A percentile compares a stretch with the other conserved stretches of the same genome.
These are phyloP conservation scores for Sphagnum fallax DNA, from an alignment of 228 moss, liverwort and hornwort species.

Conservation along the genomic window DNA sequence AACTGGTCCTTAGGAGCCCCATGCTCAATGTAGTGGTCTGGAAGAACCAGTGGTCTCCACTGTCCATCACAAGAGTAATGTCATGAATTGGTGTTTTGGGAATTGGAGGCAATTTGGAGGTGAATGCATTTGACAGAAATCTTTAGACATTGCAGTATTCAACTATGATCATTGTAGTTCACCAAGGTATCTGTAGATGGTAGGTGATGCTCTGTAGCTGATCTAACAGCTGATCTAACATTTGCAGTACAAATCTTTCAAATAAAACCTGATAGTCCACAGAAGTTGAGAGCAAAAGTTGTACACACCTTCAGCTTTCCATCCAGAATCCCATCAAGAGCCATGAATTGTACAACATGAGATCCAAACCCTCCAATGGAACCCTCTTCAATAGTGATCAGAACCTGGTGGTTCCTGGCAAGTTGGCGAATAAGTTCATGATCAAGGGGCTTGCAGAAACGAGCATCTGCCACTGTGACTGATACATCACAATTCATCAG, in stretches of 20 bases:
- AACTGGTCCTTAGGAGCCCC: constrained; percentile 6
- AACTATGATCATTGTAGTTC: too few relatives aligned
- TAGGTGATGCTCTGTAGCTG: too few relatives aligned
- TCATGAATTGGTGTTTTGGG: too few relatives aligned
- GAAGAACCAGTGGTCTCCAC: constrained; percentile 9
- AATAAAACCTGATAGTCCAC: not conserved
- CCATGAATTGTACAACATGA: constrained; percentile 4
- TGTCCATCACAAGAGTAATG: not conserved
- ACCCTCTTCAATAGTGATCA: constrained; percentile 7
- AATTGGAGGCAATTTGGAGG: too few relatives aligned
- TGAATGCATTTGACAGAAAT: too few relatives aligned
- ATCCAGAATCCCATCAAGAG: constrained; percentile 7
- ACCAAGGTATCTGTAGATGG: too few relatives aligned
- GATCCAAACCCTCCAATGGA: constrained; percentile 7
- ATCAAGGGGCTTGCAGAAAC: constrained; percentile 67
- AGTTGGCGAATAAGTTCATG: constrained; percentile 35
- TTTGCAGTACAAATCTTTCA: not conserved
- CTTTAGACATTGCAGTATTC: too few relatives aligned
- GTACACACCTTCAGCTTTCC: constrained; percentile 3
- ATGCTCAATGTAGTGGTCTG: constrained; percentile 7
- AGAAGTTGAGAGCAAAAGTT: too few relatives aligned
- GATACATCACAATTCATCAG: constrained; percentile 42
- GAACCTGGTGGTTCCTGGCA: constrained; percentile 6
- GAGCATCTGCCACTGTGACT: constrained; percentile 45
- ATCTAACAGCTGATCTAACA: too few relatives aligned